These are phyloP conservation scores for Syncephalastrum racemosum DNA, from an alignment of 371 early-diverging fungal species.

Conservation along the genomic window DNA sequence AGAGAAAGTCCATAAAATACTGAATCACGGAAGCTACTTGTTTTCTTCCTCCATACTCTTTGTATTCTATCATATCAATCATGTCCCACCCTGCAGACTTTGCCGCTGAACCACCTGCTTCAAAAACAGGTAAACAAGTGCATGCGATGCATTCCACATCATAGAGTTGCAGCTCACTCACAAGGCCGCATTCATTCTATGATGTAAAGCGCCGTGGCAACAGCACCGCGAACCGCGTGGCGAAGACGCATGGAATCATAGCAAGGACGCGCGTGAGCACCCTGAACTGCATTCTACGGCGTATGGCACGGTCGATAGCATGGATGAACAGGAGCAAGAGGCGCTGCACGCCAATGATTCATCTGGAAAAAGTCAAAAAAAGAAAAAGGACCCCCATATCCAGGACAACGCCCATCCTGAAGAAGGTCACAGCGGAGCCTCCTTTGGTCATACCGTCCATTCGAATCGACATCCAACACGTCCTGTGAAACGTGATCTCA, in stretches of 20 bases:
- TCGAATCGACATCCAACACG: slow-evolving; percentile 3
- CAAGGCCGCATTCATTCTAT: neutral
- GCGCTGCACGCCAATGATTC: neutral
- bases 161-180: neutral
- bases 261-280: slow-evolving; percentile 26
- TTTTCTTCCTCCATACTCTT: slow-evolving; percentile 1
- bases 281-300: slow-evolving; percentile 38
- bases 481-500: slow-evolving; percentile 20
- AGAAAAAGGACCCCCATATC: slow-evolving; percentile 1
- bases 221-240: slow-evolving; percentile 19
- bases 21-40: neutral
- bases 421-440: neutral
- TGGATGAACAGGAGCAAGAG: slow-evolving; percentile 10
- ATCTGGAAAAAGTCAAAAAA: neutral
- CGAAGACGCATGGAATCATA: slow-evolving; percentile 36
- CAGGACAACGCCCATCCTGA: neutral
- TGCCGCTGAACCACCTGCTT: slow-evolving; percentile 12
- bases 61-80: neutral
- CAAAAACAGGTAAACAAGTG: slow-evolving; percentile 7
- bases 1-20: slow-evolving; percentile 4
- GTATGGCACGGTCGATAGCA: slow-evolving; percentile 30
- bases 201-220: slow-evolving; percentile 22
- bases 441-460: slow-evolving; percentile 16
- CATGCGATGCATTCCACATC: neutral
- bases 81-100: slow-evolving; percentile 8